Conservation (phyloP, 345 rosid species). For the Arabidopsis arenosa region DNA sequence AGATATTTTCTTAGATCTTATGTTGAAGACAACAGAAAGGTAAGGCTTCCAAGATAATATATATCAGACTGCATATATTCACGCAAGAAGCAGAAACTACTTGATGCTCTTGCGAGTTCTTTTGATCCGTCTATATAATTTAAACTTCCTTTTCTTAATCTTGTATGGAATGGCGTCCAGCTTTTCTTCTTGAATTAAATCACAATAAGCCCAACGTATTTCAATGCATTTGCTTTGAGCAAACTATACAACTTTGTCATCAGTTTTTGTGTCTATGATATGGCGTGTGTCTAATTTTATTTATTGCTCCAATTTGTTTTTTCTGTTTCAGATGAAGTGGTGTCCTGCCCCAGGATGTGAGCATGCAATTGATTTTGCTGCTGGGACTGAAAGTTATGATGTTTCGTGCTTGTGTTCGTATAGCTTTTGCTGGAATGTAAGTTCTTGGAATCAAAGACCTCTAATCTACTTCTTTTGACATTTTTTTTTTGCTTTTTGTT, state of each 20-base stretch:
- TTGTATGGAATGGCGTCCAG: slow-evolving; percentile 17
- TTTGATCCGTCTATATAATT: not conserved
- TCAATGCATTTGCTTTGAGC: slow-evolving; percentile 14
- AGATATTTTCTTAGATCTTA: slow-evolving; percentile 59
- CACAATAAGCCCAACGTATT: not conserved
- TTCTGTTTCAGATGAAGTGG: slow-evolving; percentile 77
- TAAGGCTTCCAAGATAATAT: slow-evolving; percentile 40
- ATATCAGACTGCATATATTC: slow-evolving; percentile 13
- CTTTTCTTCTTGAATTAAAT: not conserved
- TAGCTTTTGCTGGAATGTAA: slow-evolving; percentile 51
- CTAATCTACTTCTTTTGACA: not conserved
- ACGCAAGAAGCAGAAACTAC: slow-evolving; percentile 1
- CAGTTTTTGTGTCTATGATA: not conserved
- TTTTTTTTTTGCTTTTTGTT: too few species aligned
- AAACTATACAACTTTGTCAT: not conserved
- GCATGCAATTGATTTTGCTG: slow-evolving; percentile 58
- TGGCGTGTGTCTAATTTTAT: not conserved
- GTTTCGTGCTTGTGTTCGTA: slow-evolving; percentile 48
- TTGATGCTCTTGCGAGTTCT: slow-evolving; percentile 15
- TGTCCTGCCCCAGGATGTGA: slow-evolving; percentile 99
- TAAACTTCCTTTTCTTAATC: not conserved
- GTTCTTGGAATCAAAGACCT: slow-evolving; percentile 35
- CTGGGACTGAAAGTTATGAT: slow-evolving; percentile 32
- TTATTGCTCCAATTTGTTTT: not conserved
- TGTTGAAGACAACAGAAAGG: slow-evolving; percentile 87